phyloP scores from a whole-genome alignment of 2,329 filamentous ascomycete genomes.

The Pseudopyrenochaeta lycopersici region DNA sequence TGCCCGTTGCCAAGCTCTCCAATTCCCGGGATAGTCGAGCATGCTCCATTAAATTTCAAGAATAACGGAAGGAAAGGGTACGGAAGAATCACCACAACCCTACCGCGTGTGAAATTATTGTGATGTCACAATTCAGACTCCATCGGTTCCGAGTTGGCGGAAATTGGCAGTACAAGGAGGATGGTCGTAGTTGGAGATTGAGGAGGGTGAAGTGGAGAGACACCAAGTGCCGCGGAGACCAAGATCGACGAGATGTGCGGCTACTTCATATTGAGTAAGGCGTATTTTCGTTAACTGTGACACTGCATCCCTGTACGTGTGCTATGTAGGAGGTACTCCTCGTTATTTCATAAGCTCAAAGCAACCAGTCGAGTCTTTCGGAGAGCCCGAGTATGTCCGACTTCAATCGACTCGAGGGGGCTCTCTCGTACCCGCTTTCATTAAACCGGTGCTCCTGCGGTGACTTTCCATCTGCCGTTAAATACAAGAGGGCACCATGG shows the following conservation, averaged over 20 bases:
- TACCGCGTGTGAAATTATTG: no score
- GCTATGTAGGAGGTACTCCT: background rate
- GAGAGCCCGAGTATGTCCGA: background rate
- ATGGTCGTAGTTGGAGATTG: background rate
- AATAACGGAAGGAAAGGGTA: background rate
- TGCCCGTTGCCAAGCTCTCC: background rate
- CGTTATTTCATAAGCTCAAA: background rate
- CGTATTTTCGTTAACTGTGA: background rate
- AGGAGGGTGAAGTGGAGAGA: slow-evolving; percentile 7
- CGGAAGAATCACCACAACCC: no score
- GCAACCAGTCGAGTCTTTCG: background rate
- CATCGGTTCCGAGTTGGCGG: background rate
- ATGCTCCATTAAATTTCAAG: background rate
- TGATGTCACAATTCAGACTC: background rate
- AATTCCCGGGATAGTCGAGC: background rate
- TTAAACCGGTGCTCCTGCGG: no score
- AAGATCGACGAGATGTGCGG: slow-evolving; percentile 15
- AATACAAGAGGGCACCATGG: background rate
- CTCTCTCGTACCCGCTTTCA: background rate
- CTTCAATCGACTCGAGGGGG: background rate
- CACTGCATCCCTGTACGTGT: background rate
- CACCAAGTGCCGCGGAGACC: slow-evolving; percentile 3
- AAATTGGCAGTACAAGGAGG: background rate
- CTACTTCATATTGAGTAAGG: background rate
- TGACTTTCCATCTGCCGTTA: background rate